Conservation (phyloP, 148 eudicot species). For the Nyssa sinensis region DNA sequence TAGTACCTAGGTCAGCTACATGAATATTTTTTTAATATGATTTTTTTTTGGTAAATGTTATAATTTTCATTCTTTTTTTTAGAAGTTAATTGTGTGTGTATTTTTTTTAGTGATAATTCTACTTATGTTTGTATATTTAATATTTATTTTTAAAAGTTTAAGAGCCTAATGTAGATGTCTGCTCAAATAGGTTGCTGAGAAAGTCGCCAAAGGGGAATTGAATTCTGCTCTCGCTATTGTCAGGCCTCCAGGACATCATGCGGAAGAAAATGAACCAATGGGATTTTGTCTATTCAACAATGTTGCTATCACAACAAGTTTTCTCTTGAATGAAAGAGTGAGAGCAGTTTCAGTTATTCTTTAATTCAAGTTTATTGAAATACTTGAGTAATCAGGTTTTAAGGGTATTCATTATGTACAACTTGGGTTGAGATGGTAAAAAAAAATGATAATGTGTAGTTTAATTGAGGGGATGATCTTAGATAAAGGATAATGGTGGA, state of each 20-base stretch:
- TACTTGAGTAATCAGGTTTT: conserved; percentile 10
- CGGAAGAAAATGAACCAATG: conserved; percentile 85
- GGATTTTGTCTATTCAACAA: conserved; percentile 94
- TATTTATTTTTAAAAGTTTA: background rate
- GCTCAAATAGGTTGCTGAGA: conserved; percentile 65
- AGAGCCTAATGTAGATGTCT: conserved; percentile 15
- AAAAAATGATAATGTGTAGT: too few relatives aligned
- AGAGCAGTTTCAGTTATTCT: conserved; percentile 25
- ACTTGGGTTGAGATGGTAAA: too few relatives aligned
- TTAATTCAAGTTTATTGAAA: background rate
- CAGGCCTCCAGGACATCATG: conserved; percentile 99
- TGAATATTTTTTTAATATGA: too few relatives aligned
- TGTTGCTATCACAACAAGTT: conserved; percentile 88
- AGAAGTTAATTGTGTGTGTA: too few relatives aligned
- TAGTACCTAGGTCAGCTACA: background rate
- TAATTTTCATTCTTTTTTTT: too few relatives aligned
- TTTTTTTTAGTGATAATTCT: too few relatives aligned
- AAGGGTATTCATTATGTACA: background rate
- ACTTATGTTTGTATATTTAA: background rate
- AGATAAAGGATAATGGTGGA: too few relatives aligned
- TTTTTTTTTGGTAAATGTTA: too few relatives aligned
- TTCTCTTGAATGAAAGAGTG: conserved; percentile 74
- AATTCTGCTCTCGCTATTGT: conserved; percentile 95
- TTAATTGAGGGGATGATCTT: too few relatives aligned
- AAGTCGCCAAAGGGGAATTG: conserved; percentile 86